Conservation (phyloP, 2,329 filamentous ascomycete genomes). For the Nigrospora osmanthi region DNA sequence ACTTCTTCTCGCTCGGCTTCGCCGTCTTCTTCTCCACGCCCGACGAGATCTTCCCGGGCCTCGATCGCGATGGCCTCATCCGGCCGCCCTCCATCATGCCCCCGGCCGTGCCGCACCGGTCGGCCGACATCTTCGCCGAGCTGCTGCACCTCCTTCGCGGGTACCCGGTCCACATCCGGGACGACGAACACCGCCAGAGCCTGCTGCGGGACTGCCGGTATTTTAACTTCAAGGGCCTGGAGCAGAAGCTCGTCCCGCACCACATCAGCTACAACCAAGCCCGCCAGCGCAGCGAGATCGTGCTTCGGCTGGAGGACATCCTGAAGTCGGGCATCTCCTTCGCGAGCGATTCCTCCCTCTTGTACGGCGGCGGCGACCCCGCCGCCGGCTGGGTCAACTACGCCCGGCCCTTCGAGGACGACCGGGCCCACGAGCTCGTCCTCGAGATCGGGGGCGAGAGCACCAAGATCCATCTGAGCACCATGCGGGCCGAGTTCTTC, state of each 20-base stretch:
- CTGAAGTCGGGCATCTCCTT: conserved; percentile 77
- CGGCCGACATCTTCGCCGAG: conserved; percentile 77
- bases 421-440: conserved; percentile 63
- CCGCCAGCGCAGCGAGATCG: conserved; percentile 64
- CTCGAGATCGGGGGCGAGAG: conserved; percentile 69
- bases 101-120: conserved; percentile 72
- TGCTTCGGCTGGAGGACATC: conserved; percentile 76
- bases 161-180: conserved; percentile 70
- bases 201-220: conserved; percentile 83
- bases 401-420: conserved; percentile 78
- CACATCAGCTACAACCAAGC: conserved; percentile 67
- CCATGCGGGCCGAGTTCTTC: conserved; percentile 64
- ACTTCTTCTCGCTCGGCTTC: conserved; percentile 91
- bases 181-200: conserved; percentile 67
- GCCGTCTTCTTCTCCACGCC: conserved; percentile 78
- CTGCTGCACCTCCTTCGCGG: conserved; percentile 75
- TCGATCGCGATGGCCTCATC: conserved; percentile 70
- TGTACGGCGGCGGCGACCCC: conserved; percentile 16
- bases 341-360: conserved; percentile 33
- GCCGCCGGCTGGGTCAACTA: conserved; percentile 61
- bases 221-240: conserved; percentile 85
- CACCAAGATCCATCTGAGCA: conserved; percentile 29
- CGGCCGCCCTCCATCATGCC: conserved; percentile 82
- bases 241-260: conserved; percentile 79
- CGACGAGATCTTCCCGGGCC: conserved; percentile 75